These are phyloP conservation scores for Russula compacta DNA, from an alignment of 768 basidiomycete species.

Conservation along the genomic window DNA sequence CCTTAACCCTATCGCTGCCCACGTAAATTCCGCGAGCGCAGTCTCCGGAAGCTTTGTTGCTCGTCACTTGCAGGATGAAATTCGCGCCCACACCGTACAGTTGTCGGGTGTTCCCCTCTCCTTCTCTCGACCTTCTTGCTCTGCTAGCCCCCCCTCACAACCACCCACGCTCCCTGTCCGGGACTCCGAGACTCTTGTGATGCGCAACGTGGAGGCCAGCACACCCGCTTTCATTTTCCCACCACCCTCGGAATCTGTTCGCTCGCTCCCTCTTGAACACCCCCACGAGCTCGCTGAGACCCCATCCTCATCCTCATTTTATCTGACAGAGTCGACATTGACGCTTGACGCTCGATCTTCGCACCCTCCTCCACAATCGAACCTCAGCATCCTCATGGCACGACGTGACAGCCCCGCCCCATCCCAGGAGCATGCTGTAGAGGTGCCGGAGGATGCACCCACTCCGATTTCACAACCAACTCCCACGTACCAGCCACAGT, in stretches of 20 bases:
- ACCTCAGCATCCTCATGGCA: conserved; percentile 31
- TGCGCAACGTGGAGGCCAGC: conserved; percentile 3
- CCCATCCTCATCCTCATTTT: conserved; percentile 23
- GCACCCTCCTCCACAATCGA: conserved; percentile 25
- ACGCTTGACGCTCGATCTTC: conserved; percentile 19
- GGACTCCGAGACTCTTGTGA: conserved; percentile 27
- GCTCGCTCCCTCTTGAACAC: conserved; percentile 10
- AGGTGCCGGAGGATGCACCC: neutral
- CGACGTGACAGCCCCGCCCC: conserved; percentile 17
- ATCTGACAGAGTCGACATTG: conserved; percentile 18
- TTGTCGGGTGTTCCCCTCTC: conserved; percentile 46
- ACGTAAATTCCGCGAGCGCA: conserved; percentile 19
- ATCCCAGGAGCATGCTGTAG: conserved; percentile 2
- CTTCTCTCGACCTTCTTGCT: conserved; percentile 23
- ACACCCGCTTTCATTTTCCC: conserved; percentile 17
- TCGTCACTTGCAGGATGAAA: conserved; percentile 52
- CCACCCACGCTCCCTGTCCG: conserved; percentile 31
- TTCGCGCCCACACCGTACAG: conserved; percentile 57
- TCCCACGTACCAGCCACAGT: neutral
- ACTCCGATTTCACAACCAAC: conserved; percentile 1
- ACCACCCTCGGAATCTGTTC: conserved; percentile 9
- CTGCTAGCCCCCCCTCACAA: conserved; percentile 16
- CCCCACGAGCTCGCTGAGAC: conserved; percentile 7
- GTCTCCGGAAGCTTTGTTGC: conserved; percentile 16
- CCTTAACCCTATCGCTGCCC: conserved; percentile 38